phyloP scores from a whole-genome alignment of 371 early-diverging fungal species.

The Blakeslea trispora region DNA sequence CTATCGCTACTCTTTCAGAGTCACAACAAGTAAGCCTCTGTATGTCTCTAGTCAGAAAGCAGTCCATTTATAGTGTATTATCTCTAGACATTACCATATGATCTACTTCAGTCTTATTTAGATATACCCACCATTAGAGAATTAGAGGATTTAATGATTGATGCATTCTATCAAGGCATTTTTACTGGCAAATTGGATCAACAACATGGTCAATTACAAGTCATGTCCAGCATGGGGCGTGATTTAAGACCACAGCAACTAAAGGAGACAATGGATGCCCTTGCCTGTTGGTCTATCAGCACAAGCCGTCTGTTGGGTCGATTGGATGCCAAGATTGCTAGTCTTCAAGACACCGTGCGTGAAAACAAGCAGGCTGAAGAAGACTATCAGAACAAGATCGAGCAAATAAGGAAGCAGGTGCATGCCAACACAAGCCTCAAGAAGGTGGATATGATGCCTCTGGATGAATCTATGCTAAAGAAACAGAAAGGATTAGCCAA shows the following conservation, averaged over 20 bases:
- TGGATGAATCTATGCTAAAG: slow-evolving; percentile 13
- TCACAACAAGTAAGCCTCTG: slow-evolving; percentile 58
- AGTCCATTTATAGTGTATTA: not conserved
- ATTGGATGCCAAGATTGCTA: slow-evolving; percentile 66
- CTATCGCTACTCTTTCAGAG: slow-evolving; percentile 76
- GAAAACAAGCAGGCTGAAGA: slow-evolving; percentile 59
- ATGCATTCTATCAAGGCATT: slow-evolving; percentile 79
- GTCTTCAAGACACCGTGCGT: slow-evolving; percentile 54
- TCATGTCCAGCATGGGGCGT: slow-evolving; percentile 82
- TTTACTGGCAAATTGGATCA: slow-evolving; percentile 84
- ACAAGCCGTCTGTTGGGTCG: slow-evolving; percentile 62
- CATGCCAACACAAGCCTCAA: slow-evolving; percentile 22
- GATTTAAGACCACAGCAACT: slow-evolving; percentile 73
- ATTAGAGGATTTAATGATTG: slow-evolving; percentile 85
- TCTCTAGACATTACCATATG: slow-evolving; percentile 64
- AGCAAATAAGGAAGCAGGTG: slow-evolving; percentile 46
- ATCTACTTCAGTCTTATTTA: slow-evolving; percentile 62
- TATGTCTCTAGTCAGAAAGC: too few species aligned
- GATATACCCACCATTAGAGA: slow-evolving; percentile 76
- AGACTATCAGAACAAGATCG: slow-evolving; percentile 49
- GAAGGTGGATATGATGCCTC: slow-evolving; percentile 18
- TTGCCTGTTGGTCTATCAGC: slow-evolving; percentile 63
- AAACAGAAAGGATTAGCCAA: slow-evolving; percentile 8
- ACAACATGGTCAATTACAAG: slow-evolving; percentile 68
- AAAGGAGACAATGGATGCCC: slow-evolving; percentile 53